Base-by-base conservation (phyloP, 257 asterid species). In the Capsicum pubescens region DNA sequence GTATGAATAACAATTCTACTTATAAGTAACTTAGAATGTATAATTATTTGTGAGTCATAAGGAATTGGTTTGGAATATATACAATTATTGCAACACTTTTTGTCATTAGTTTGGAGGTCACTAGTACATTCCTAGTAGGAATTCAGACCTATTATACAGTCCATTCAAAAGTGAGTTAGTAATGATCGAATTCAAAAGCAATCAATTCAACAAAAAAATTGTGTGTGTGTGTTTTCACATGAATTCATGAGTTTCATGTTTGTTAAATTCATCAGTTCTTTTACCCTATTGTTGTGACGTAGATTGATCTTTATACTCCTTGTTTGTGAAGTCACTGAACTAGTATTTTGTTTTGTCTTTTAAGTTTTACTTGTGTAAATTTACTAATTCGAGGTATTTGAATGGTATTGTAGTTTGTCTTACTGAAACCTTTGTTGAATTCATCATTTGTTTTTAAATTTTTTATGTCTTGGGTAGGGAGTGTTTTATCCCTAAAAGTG, bases 21-120 rank as follows among this genome's bases (percentile, higher is more conserved):
- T 26, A 26, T 26, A 26, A 26, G 32, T 26, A 26, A 26, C 32
- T 26, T 26, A 26, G 32, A 26, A 26, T 26, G 32, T 26, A 26
- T 26, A 26, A 26, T 26, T 26, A 26, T 26, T 26, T 26, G 32
- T 26, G 32, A 26, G 32, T 26, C 32, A 26, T 26, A 26, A 26
- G 32, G 32, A 26, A 26, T 26, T 26, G 32, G 32, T 26, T 26
- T 26, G 32, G 32, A 26, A 26, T 26, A 26, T 26, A 26, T 26
- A 26, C 32, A 26, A 26, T 83, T 21, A 54, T 76, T 7, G 83
- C 63, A 13, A 78, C 86, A 84, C 13, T 59, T 74, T 50, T 74
- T 44, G 78, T 21, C 76, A 60, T 83, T 19, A 26, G 19, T 56
- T 16, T 60, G 60, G 59, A 81, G 21, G 19, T 81, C 2, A 6